Evolutionary conservation across 2,329 filamentous ascomycete species (phyloP).

Genomic region (Penicillium sp.): DNA sequence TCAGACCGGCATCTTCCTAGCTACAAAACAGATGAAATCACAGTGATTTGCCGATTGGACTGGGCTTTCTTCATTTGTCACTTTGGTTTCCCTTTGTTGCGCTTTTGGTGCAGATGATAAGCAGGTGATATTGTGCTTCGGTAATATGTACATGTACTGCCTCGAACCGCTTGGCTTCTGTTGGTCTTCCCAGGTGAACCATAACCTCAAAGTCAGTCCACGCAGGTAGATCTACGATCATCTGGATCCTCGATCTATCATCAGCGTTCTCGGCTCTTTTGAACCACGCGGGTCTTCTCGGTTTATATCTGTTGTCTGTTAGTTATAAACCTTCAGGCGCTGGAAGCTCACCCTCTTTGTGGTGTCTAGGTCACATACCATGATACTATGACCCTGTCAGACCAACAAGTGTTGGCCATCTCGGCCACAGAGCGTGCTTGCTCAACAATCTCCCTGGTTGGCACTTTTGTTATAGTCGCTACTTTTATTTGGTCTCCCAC

Average conservation of each 20-base stretch:
- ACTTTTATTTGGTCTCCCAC: slow-evolving; percentile 67
- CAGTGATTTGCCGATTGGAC: background rate
- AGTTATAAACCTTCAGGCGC: background rate
- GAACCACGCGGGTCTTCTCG: background rate
- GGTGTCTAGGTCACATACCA: slow-evolving; percentile 1
- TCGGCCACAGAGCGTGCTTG: slow-evolving; percentile 64
- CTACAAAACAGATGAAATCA: background rate
- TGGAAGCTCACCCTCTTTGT: background rate
- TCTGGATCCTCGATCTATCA: background rate
- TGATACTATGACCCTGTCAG: slow-evolving; percentile 30
- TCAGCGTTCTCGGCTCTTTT: background rate
- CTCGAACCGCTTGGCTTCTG: background rate
- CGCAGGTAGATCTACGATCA: background rate
- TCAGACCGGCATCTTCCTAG: background rate
- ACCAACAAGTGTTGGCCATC: slow-evolving; percentile 53
- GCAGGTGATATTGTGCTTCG: slow-evolving; percentile 2
- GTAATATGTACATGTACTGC: background rate
- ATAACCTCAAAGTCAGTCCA: background rate
- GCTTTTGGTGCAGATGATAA: background rate
- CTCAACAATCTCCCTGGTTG: slow-evolving; percentile 69
- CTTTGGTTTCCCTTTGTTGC: background rate
- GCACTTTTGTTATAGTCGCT: slow-evolving; percentile 67
- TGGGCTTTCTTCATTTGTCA: background rate
- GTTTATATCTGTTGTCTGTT: background rate
- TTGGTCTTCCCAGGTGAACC: background rate